These are phyloP conservation scores for Calonectria pteridis DNA, from an alignment of 2,329 filamentous ascomycete genomes.

Conservation along the genomic window DNA sequence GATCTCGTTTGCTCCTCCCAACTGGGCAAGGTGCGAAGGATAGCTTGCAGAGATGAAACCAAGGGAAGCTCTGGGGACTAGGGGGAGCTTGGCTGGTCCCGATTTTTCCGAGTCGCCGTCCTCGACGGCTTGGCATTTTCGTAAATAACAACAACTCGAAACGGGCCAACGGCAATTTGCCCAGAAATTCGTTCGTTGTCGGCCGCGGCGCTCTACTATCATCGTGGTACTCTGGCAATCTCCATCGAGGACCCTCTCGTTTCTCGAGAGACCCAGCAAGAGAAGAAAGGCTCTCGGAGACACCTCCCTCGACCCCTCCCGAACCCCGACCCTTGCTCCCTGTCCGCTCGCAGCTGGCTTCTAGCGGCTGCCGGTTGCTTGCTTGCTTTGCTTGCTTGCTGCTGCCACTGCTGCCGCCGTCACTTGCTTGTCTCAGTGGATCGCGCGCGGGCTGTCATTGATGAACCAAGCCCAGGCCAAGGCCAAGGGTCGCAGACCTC, in stretches of 20 bases:
- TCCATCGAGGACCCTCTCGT: background rate
- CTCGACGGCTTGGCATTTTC: background rate
- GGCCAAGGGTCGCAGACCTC: background rate
- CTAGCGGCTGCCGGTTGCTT: background rate
- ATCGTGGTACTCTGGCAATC: background rate
- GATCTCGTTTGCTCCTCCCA: conserved; percentile 8
- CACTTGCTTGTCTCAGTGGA: conserved; percentile 13
- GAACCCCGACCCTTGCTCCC: background rate
- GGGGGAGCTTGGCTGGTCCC: background rate
- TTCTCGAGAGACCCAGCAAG: background rate
- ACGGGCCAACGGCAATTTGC: background rate
- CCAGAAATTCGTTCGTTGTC: background rate
- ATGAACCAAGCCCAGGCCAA: conserved; percentile 11
- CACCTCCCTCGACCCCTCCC: background rate
- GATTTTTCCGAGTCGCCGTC: background rate
- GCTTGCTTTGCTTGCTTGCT: background rate
- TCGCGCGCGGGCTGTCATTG: conserved; percentile 19
- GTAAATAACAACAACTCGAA: background rate
- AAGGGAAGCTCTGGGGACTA: background rate
- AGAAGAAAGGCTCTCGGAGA: background rate
- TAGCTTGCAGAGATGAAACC: background rate
- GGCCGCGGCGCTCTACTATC: background rate
- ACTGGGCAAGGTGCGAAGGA: background rate
- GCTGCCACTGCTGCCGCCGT: background rate
- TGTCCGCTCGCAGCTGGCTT: background rate